A percentile compares a stretch with the other conserved stretches of the same genome.
These are phyloP conservation scores for Kregervanrija fluxuum DNA, from an alignment of 805 yeast species.

Conservation along the genomic window DNA sequence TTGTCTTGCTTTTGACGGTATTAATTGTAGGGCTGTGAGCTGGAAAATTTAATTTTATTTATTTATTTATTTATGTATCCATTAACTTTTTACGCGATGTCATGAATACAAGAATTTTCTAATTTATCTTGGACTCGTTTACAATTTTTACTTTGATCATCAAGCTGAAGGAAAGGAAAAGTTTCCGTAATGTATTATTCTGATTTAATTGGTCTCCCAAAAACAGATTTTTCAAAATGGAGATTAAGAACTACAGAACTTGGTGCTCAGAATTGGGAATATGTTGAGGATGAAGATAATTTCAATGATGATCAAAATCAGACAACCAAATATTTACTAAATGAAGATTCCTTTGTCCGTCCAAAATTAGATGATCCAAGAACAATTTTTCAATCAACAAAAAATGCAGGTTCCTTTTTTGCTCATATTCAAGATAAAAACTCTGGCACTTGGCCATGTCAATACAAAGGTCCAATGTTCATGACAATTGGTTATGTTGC, in stretches of 20 bases:
- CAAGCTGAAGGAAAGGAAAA: too few species aligned
- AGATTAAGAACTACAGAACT: slow-evolving; percentile 57
- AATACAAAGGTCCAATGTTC: slow-evolving; percentile 97
- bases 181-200: slow-evolving; percentile 39
- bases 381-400: slow-evolving; percentile 47
- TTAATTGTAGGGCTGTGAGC: slow-evolving; percentile 36
- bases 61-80: slow-evolving; percentile 1
- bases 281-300: slow-evolving; percentile 32
- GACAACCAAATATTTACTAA: slow-evolving; percentile 45
- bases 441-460: slow-evolving; percentile 85
- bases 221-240: slow-evolving; percentile 72
- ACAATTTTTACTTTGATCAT: too few species aligned
- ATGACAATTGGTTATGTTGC: slow-evolving; percentile 86
- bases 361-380: slow-evolving; percentile 25
- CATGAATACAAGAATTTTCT: background rate
- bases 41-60: slow-evolving; percentile 5
- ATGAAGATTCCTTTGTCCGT: slow-evolving; percentile 15
- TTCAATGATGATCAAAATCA: slow-evolving; percentile 43
- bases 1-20: slow-evolving; percentile 66
- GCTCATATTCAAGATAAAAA: slow-evolving; percentile 60
- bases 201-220: slow-evolving; percentile 59
- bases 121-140: too few species aligned
- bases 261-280: slow-evolving; percentile 84
- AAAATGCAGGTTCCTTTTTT: slow-evolving; percentile 69
- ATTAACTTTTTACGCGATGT: slow-evolving; percentile 1